Percentiles rank a stretch among this genome's conserved stretches.
These are phyloP conservation scores for Gossypium gossypioides DNA, from an alignment of 441 rosid species.

Conservation along the genomic window DNA sequence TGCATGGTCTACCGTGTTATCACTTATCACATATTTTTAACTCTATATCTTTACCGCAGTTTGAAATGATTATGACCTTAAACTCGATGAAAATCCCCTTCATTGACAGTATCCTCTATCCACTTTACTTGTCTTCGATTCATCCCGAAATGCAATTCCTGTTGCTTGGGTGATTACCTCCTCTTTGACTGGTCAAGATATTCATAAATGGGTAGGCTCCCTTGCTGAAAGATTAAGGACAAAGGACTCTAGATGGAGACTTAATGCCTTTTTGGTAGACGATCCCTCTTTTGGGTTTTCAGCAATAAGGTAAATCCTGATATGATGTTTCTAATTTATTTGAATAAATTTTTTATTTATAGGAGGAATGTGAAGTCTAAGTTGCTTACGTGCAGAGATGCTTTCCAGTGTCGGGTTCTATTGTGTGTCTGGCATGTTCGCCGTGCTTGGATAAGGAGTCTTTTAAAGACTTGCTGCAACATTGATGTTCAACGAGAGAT, in stretches of 20 bases:
- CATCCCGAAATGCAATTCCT: constrained; percentile 40
- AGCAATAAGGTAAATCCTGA: constrained; percentile 27
- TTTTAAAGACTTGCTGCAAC: constrained; percentile 37
- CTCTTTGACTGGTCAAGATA: constrained; percentile 27
- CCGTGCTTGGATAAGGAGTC: constrained; percentile 42
- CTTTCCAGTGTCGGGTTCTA: constrained; percentile 37
- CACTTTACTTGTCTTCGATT: constrained; percentile 40
- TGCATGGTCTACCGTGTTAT: background rate
- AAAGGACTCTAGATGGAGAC: constrained; percentile 46
- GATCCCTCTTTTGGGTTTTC: constrained; percentile 33
- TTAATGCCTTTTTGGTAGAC: constrained; percentile 36
- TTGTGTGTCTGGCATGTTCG: constrained; percentile 42
- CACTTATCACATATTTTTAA: background rate
- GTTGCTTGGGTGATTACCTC: constrained; percentile 50
- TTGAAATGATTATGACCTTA: constrained; percentile 9
- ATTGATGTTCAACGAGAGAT: constrained; percentile 39
- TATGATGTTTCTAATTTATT: background rate
- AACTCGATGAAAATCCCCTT: background rate
- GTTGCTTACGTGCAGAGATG: constrained; percentile 33
- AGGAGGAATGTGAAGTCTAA: constrained; percentile 12
- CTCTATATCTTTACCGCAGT: background rate
- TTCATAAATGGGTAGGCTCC: constrained; percentile 39
- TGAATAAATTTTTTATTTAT: background rate
- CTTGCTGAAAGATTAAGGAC: constrained; percentile 37
- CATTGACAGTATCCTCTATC: constrained; percentile 39